Evolutionary conservation across 805 yeast species (phyloP).

Genomic region (Pichia phayaonensis): DNA sequence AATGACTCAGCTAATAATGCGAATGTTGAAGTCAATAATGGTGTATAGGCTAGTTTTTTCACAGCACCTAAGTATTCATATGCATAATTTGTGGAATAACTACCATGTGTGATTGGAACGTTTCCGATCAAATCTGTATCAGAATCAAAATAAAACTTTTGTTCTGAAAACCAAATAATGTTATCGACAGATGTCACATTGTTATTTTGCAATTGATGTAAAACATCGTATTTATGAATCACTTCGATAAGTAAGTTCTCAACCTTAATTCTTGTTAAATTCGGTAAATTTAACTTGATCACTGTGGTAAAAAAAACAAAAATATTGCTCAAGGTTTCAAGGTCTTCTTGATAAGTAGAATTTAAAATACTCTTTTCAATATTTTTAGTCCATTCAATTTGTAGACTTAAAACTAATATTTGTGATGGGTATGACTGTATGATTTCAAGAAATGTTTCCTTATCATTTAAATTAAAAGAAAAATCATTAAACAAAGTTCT

Average conservation of each 20-base stretch:
- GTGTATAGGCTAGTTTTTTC: conserved; percentile 69
- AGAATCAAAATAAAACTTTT: conserved; percentile 37
- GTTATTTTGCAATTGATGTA: conserved; percentile 2
- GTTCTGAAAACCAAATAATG: conserved; percentile 45
- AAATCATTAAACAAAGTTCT: conserved; percentile 16
- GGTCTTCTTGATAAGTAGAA: background rate
- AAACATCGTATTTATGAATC: conserved; percentile 47
- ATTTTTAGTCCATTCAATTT: conserved; percentile 45
- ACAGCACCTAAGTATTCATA: conserved; percentile 76
- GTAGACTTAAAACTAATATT: conserved; percentile 44
- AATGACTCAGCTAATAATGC: conserved; percentile 68
- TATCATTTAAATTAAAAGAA: background rate
- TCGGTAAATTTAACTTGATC: conserved; percentile 23
- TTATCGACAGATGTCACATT: background rate
- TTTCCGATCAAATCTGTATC: conserved; percentile 17
- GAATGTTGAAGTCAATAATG: conserved; percentile 57
- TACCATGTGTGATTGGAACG: conserved; percentile 45
- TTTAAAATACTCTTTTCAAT: conserved; percentile 26
- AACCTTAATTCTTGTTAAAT: conserved; percentile 34
- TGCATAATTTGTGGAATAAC: conserved; percentile 52
- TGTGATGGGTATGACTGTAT: conserved; percentile 46
- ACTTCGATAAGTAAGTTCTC: conserved; percentile 63
- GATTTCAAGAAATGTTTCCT: conserved; percentile 21
- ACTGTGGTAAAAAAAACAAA: background rate
- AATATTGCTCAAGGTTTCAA: background rate